Evolutionary conservation across 1,139 yeast species (phyloP).

Genomic region (Kodamaea anthophila): DNA sequence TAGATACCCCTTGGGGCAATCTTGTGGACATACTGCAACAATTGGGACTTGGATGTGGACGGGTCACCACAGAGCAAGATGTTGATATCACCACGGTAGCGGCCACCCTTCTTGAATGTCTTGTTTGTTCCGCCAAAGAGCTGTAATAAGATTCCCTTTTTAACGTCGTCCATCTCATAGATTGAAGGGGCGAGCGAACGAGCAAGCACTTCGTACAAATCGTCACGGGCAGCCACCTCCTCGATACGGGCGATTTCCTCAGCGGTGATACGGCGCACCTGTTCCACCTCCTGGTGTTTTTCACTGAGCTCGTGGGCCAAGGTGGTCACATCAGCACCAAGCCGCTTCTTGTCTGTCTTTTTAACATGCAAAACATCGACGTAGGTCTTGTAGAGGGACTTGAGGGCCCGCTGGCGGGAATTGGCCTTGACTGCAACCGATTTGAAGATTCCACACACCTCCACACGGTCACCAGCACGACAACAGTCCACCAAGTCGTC

Average conservation of each 20-base stretch:
- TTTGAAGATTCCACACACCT: constrained; percentile 92
- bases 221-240: constrained; percentile 60
- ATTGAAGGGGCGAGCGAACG: constrained; percentile 94
- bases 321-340: constrained; percentile 78
- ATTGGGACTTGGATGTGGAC: constrained; percentile 92
- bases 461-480: constrained; percentile 95
- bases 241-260: constrained; percentile 64
- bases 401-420: constrained; percentile 77
- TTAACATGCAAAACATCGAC: constrained; percentile 90
- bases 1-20: constrained; percentile 97
- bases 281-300: constrained; percentile 55
- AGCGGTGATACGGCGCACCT: constrained; percentile 58
- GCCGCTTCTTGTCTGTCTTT: constrained; percentile 74
- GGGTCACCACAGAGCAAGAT: constrained; percentile 95
- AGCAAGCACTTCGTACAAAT: constrained; percentile 81
- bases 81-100: constrained; percentile 93
- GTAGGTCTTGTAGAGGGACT: constrained; percentile 83
- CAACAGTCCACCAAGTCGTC: constrained; percentile 94
- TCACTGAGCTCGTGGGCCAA: constrained; percentile 45
- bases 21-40: constrained; percentile 89
- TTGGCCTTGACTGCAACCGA: constrained; percentile 88
- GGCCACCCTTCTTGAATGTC: constrained; percentile 81
- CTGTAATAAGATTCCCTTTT: constrained; percentile 88
- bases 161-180: constrained; percentile 92
- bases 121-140: constrained; percentile 95